Conservation (phyloP, 257 asterid genomes). For the Penstemon barbatus region DNA sequence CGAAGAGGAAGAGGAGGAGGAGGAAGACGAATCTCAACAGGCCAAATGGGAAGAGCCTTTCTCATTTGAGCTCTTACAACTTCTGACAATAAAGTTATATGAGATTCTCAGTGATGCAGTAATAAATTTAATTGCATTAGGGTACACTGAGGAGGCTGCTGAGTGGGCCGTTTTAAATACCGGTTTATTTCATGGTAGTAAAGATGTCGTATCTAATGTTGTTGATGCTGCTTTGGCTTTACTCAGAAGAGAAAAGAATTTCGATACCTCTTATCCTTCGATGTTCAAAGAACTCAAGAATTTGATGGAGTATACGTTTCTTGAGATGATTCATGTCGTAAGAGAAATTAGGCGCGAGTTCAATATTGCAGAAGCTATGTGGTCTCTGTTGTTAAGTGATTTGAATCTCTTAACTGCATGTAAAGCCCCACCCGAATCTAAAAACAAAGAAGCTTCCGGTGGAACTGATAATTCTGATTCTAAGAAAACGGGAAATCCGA, state of each 20-base stretch:
- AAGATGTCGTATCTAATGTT: conserved; percentile 62
- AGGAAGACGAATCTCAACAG: conserved; percentile 28
- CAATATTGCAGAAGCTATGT: conserved; percentile 68
- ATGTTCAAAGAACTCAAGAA: conserved; percentile 49
- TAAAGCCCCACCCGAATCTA: conserved; percentile 2
- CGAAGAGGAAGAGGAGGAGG: background rate
- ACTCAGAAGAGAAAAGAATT: conserved; percentile 44
- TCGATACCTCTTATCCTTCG: conserved; percentile 28
- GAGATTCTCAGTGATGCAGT: conserved; percentile 51
- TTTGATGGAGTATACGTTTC: conserved; percentile 58
- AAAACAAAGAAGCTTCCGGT: conserved; percentile 27
- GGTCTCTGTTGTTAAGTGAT: conserved; percentile 71
- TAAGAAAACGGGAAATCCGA: conserved; percentile 28
- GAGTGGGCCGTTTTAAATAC: conserved; percentile 64
- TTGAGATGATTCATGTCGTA: conserved; percentile 78
- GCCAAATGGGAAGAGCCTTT: conserved; percentile 67
- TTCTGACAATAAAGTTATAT: conserved; percentile 43
- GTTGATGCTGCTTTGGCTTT: conserved; percentile 66
- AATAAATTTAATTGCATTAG: conserved; percentile 55
- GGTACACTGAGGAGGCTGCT: conserved; percentile 58
- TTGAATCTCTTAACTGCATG: conserved; percentile 68
- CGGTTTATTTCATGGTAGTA: conserved; percentile 59
- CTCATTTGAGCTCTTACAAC: conserved; percentile 52
- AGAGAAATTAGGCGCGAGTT: conserved; percentile 59
- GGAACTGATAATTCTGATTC: conserved; percentile 5